Percentiles rank a stretch among this genome's conserved stretches.
These are phyloP conservation scores for Hirschioporus abietinus DNA, from an alignment of 768 basidiomycete species.

Conservation along the genomic window DNA sequence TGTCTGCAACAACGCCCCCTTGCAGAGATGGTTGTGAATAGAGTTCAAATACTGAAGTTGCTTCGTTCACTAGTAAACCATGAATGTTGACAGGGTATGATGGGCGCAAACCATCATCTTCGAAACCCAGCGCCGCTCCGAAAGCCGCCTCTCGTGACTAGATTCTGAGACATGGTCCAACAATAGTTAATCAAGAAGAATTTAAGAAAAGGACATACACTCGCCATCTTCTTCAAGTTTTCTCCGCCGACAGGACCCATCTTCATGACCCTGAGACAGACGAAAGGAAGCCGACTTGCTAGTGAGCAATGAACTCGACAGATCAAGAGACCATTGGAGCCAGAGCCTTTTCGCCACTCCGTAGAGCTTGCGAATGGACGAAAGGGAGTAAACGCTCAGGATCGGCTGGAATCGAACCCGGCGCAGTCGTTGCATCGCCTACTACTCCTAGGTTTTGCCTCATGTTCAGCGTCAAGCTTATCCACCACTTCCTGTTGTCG, in stretches of 20 bases:
- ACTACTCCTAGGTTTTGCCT: background rate
- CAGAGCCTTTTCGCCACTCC: background rate
- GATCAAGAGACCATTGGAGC: background rate
- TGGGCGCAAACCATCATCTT: background rate
- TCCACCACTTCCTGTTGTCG: background rate
- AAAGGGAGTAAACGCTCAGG: background rate
- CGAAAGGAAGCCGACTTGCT: background rate
- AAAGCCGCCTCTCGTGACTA: background rate
- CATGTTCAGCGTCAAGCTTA: background rate
- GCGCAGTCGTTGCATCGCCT: background rate
- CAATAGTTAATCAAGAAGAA: background rate
- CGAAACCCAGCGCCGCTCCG: background rate
- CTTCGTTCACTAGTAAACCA: background rate
- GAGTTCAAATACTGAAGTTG: background rate
- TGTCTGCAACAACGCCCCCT: background rate
- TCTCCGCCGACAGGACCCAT: background rate
- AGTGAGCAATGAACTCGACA: background rate
- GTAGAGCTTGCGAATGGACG: background rate
- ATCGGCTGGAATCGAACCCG: background rate
- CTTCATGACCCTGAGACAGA: background rate
- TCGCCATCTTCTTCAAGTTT: background rate
- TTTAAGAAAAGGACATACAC: background rate
- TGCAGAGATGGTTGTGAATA: background rate
- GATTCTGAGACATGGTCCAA: background rate
- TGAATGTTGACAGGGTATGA: background rate